Percentiles rank a stretch among this genome's conserved stretches.
These are phyloP conservation scores for Heritiera littoralis DNA, from an alignment of 345 rosid genomes.

Conservation along the genomic window DNA sequence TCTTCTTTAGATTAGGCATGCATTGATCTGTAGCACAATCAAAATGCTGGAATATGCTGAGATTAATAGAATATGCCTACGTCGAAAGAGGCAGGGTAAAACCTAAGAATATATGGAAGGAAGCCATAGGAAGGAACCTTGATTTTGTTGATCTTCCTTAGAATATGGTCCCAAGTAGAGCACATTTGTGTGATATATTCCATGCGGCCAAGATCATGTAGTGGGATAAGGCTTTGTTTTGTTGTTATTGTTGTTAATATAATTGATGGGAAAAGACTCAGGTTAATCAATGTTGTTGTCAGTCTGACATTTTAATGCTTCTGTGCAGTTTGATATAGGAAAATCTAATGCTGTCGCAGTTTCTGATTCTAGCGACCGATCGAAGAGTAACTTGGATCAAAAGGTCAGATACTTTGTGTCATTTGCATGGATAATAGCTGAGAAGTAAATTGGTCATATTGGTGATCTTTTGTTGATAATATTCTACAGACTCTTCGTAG, in stretches of 20 bases:
- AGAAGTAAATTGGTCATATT: slow-evolving; percentile 12
- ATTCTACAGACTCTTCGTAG: slow-evolving; percentile 82
- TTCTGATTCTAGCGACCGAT: slow-evolving; percentile 94
- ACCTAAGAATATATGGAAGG: not conserved
- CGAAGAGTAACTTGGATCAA: slow-evolving; percentile 89
- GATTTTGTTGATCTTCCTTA: not conserved
- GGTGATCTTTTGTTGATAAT: slow-evolving; percentile 28
- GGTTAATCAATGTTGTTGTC: slow-evolving; percentile 12
- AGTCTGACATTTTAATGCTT: slow-evolving; percentile 21
- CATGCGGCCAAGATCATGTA: not conserved
- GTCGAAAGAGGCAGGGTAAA: not conserved
- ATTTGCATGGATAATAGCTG: slow-evolving; percentile 17
- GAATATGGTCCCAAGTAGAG: not conserved
- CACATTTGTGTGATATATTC: not conserved
- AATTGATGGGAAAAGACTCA: slow-evolving; percentile 2
- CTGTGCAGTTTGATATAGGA: slow-evolving; percentile 70
- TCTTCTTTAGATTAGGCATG: not conserved
- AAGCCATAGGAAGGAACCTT: not conserved
- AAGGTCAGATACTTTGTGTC: slow-evolving; percentile 57
- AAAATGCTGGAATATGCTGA: not conserved
- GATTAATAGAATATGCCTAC: not conserved
- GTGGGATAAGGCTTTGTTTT: not conserved
- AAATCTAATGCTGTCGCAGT: slow-evolving; percentile 45
- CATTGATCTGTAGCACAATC: not conserved
- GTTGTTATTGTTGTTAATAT: slow-evolving; percentile 12